These are phyloP conservation scores for Mercurialis annua DNA, from an alignment of 345 rosid species.

Conservation along the genomic window DNA sequence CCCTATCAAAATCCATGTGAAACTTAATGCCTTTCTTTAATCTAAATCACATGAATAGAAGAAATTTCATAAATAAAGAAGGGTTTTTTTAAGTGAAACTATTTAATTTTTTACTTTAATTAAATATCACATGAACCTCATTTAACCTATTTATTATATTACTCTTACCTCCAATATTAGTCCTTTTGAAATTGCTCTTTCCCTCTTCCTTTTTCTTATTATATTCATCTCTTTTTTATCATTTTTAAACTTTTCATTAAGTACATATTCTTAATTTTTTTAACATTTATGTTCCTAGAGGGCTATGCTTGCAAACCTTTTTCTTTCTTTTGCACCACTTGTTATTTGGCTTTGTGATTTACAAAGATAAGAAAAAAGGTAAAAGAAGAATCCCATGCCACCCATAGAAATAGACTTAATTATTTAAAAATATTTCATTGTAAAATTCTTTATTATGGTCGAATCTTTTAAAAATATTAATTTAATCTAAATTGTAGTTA, in stretches of 20 bases:
- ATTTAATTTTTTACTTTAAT: background rate
- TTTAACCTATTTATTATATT: background rate
- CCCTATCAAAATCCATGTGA: conserved; percentile 13
- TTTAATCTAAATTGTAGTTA: no score
- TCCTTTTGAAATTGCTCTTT: background rate
- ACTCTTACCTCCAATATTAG: background rate
- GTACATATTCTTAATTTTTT: background rate
- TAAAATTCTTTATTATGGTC: no score
- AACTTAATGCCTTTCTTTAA: conserved; percentile 2
- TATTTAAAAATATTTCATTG: no score
- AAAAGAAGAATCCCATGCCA: background rate
- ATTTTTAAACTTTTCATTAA: background rate
- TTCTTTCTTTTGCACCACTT: background rate
- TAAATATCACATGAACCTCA: conserved; percentile 1
- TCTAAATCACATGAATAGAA: background rate
- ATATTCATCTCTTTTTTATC: background rate
- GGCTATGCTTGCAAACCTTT: conserved; percentile 6
- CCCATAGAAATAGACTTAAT: no score
- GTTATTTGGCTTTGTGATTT: background rate
- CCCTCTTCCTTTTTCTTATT: background rate
- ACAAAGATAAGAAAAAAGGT: background rate
- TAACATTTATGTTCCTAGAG: background rate
- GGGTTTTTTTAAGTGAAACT: background rate
- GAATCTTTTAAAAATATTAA: no score
- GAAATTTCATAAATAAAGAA: background rate